Base-by-base conservation (phyloP, 2,329 filamentous ascomycete species). In the Waltergamsia citrina region DNA sequence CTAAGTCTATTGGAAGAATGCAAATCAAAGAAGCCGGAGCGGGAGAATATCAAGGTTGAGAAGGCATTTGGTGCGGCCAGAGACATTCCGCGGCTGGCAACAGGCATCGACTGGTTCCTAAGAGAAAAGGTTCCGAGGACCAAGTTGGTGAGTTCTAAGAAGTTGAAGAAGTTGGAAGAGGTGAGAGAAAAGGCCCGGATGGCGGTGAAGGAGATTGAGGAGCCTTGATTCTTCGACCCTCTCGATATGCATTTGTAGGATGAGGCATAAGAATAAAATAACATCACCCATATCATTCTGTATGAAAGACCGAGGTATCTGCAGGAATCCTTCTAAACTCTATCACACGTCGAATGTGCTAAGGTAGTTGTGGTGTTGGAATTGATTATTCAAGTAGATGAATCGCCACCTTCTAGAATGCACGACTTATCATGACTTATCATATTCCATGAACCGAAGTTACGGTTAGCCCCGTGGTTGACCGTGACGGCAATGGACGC, bases 21-120 rank as follows among this genome's bases (percentile, higher is more conserved):
- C 12, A 53, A 60, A 38, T 38, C 36, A 17, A 50, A 54, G 20
- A 62, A 67, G 35, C 59, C 47, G 5, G 51, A 54, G 2, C 63
- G 66, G 39, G 68, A 78, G 41, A 71, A 78, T 37, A 64, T 66
- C 35, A 62, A 65, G 2, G 59, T 94, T 19, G 63, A 73, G 41
- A 77, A 77, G 32, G 60, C 86, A 2, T 85, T 94, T 51, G 60
- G 70, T 14, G 71, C 72, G 9, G 71, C 75, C 1, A 71, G 73
- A 38, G 74, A 77, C 22, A 67, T 74, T 3, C 75, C 78, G 1
- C 73, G 80, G 37, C 70, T 95, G 41, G 75, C 80, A 5, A 74
- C 74, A 36, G 84, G 85, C 1, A 50, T 95, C 43, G 78, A 83
- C 40, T 93, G 81, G 56, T 92, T 94, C 50, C 50, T 96, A 34